phyloP scores from a whole-genome alignment of 176 grass and related monocot genomes.

The Pontederia crassipes region DNA sequence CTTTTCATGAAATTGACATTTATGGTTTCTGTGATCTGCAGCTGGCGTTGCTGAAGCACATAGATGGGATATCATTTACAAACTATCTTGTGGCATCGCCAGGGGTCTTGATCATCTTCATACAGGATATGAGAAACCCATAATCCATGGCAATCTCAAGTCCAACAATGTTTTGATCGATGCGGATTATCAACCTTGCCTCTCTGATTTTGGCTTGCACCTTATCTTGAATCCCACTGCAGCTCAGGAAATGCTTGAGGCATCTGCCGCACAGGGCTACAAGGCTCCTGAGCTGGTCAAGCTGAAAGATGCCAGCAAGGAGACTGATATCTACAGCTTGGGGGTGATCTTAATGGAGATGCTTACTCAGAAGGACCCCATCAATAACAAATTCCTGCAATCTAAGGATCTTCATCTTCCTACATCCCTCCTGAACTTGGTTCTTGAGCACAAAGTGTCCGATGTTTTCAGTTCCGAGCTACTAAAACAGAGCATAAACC shows the following conservation, averaged over 20 bases:
- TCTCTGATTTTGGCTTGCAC: constrained; percentile 76
- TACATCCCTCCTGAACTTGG: constrained; percentile 3
- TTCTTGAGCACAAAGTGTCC: constrained; percentile 16
- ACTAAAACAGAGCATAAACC: constrained; percentile 2
- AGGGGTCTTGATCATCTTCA: constrained; percentile 93
- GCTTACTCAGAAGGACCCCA: constrained; percentile 68
- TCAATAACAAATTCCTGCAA: constrained; percentile 2
- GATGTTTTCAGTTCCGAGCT: constrained; percentile 15
- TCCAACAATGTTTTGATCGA: constrained; percentile 86
- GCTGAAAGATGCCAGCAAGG: constrained; percentile 50
- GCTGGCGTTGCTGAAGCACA: constrained; percentile 83
- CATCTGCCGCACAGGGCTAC: constrained; percentile 56
- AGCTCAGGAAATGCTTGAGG: constrained; percentile 70
- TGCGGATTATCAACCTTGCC: constrained; percentile 68
- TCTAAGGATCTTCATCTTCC: constrained; percentile 17
- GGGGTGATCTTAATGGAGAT: constrained; percentile 52
- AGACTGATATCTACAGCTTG: constrained; percentile 61
- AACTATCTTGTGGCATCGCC: constrained; percentile 66
- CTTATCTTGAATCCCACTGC: constrained; percentile 56
- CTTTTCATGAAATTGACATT: background rate
- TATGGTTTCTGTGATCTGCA: constrained; percentile 23
- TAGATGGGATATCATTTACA: constrained; percentile 78
- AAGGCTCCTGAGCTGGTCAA: constrained; percentile 85
- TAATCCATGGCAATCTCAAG: constrained; percentile 89
- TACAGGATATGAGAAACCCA: constrained; percentile 50